Base-by-base conservation (phyloP, 331 rosid genomes). In the Pyrus hybrid region DNA sequence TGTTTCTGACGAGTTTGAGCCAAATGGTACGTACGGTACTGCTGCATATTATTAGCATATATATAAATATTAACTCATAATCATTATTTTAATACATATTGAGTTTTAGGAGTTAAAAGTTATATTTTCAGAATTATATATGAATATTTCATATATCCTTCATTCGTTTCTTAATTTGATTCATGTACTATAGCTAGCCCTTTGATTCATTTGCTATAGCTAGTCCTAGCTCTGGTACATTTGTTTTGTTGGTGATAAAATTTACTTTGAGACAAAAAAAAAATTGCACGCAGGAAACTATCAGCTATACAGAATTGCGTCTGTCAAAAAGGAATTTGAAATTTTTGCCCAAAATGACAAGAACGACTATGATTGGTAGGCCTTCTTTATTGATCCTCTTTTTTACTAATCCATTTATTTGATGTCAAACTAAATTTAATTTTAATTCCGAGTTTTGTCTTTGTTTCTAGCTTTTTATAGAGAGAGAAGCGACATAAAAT, bases 281-380 rank as follows among this genome's bases (percentile, higher is more conserved):
- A n/a, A n/a, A n/a, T 35, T 83, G 72, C 88, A 87, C 93, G 91
- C 88, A 87, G 95, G 90, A 74, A 86, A 80, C 71, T 58, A 72
- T 71, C 74, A 88, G 33, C 73, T 89, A 26, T 86, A 85, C 74
- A 84, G 85, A 76, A 87, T 89, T 77, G 83, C 82, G 28, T 85
- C 97, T 3, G 84, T 85, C 76, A 91, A 67, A 83, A 93, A 87
- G 78, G 92, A 82, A 71, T 8, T 76, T 8, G 97, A 83, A 64
- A 78, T 76, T 77, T 82, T 85, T 26, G 72, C 74, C 6, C 93
- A 88, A 79, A 80, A 83, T 64, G 84, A 70, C 72, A 91, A 88
- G 80, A 84, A 79, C 21, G 97, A 93, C 33, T 89, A 83, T 67
- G 91, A 93, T 81, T 93, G 98, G 97, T 93, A n/a, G n/a, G n/a